Conservation (phyloP, 116 monocot species). For the Zostera marina region DNA sequence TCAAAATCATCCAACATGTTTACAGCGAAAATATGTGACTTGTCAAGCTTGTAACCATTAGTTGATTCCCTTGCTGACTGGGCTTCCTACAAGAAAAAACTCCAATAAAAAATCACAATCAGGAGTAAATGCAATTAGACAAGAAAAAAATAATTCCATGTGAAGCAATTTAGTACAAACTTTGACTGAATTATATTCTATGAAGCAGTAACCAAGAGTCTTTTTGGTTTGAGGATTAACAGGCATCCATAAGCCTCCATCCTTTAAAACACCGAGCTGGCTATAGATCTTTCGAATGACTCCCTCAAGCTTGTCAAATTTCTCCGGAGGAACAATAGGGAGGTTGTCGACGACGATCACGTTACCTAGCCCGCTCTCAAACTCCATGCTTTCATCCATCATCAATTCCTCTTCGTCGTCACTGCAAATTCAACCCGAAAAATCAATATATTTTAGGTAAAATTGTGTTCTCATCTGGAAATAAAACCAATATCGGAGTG, state of each 20-base stretch:
- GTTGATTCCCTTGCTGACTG: conserved; percentile 79
- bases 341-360: conserved; percentile 69
- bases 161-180: conserved; percentile 4
- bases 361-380: conserved; percentile 55
- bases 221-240: conserved; percentile 43
- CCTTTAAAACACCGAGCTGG: conserved; percentile 56
- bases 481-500: neutral
- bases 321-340: conserved; percentile 64
- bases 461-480: neutral
- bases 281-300: conserved; percentile 70
- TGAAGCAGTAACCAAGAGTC: conserved; percentile 72
- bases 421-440: conserved; percentile 8
- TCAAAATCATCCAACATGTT: conserved; percentile 80
- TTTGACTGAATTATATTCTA: conserved; percentile 74
- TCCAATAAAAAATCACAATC: neutral
- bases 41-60: conserved; percentile 73
- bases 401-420: conserved; percentile 39
- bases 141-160: neutral
- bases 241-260: conserved; percentile 77
- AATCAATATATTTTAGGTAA: neutral
- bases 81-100: conserved; percentile 42
- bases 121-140: neutral
- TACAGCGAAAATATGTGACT: conserved; percentile 61
- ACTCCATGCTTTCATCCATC: conserved; percentile 37
- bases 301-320: conserved; percentile 76